A percentile compares a stretch with the other conserved stretches of the same genome.
phyloP scores from a whole-genome alignment of 1,139 yeast species.

The Spencermartinsiella ligniputridi region DNA sequence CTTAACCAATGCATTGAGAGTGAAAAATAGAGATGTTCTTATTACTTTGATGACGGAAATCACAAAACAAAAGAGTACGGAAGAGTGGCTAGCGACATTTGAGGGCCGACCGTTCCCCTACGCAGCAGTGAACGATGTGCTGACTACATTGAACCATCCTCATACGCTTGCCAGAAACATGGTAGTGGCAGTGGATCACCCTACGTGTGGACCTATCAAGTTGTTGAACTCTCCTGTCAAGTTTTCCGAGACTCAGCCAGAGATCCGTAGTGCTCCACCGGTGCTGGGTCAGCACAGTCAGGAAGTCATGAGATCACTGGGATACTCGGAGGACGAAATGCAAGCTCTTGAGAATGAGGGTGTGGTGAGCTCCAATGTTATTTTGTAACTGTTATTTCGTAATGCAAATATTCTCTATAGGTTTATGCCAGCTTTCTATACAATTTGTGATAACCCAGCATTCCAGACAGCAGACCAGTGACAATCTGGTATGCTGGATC shows the following conservation, averaged over 20 bases:
- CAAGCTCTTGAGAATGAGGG: slow-evolving; percentile 23
- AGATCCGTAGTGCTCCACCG: slow-evolving; percentile 41
- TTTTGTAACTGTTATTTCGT: neutral
- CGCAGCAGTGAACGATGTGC: slow-evolving; percentile 41
- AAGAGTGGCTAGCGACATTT: slow-evolving; percentile 37
- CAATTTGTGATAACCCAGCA: slow-evolving; percentile 27
- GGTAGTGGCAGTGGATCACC: slow-evolving; percentile 36
- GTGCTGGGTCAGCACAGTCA: slow-evolving; percentile 35
- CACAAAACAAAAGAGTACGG: slow-evolving; percentile 30
- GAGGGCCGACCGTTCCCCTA: slow-evolving; percentile 36
- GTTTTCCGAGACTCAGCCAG: slow-evolving; percentile 35
- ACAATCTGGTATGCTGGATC: slow-evolving; percentile 23
- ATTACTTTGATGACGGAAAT: slow-evolving; percentile 33
- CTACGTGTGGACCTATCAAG: slow-evolving; percentile 35
- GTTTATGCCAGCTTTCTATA: slow-evolving; percentile 15
- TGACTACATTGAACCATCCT: slow-evolving; percentile 34
- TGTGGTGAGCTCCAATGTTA: slow-evolving; percentile 21
- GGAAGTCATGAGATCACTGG: slow-evolving; percentile 28
- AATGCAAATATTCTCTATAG: neutral
- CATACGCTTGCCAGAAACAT: slow-evolving; percentile 38
- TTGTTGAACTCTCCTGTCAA: slow-evolving; percentile 40
- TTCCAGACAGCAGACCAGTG: slow-evolving; percentile 27
- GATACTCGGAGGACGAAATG: slow-evolving; percentile 22
- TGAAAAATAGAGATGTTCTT: slow-evolving; percentile 32
- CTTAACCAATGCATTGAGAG: slow-evolving; percentile 37